phyloP scores from a whole-genome alignment of 179 eudicot genomes.

The Amaranthus tricolor region DNA sequence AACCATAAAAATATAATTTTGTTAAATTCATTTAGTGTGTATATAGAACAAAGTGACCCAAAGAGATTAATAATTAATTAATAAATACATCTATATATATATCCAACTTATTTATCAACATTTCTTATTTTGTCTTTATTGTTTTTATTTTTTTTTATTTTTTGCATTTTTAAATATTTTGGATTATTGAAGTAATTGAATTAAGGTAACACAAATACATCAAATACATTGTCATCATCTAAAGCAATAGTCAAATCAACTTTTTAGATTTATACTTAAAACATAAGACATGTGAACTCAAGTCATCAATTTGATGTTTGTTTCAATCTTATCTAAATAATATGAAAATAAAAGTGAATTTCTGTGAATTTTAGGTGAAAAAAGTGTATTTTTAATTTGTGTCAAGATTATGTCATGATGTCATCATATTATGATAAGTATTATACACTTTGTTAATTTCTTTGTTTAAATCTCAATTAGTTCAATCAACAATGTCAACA shows the following conservation, averaged over 20 bases:
- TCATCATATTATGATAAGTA: conserved; percentile 17
- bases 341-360: not conserved
- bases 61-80: no score
- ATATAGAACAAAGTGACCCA: no score
- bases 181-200: not conserved
- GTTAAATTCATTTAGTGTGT: no score
- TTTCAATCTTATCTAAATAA: conserved; percentile 13
- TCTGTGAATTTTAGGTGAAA: conserved; percentile 7
- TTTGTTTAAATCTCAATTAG: conserved; percentile 8
- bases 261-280: not conserved
- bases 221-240: not conserved
- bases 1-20: no score
- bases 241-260: conserved; percentile 3
- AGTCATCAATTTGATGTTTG: conserved; percentile 4
- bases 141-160: not conserved
- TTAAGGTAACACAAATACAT: no score
- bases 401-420: conserved; percentile 2
- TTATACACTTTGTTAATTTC: not conserved
- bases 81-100: no score
- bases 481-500: conserved; percentile 17
- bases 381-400: not conserved
- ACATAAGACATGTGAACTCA: conserved; percentile 9
- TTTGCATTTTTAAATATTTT: not conserved
- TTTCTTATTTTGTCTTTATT: not conserved
- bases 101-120: no score